phyloP scores from a whole-genome alignment of 805 yeast genomes.

The Kazachstania taianensis region DNA sequence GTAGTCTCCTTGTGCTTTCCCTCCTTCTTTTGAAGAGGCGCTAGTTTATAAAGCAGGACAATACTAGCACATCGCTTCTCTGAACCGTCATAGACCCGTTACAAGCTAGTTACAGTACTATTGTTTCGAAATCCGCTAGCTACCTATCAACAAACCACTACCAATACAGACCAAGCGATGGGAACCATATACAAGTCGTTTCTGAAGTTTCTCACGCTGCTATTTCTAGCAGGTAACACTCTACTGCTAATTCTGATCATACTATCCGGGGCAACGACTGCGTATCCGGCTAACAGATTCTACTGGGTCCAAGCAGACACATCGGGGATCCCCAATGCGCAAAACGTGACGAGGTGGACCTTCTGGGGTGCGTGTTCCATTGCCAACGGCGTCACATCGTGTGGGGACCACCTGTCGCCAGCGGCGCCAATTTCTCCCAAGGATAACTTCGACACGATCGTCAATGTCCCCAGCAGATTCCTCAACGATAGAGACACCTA shows the following conservation, averaged over 20 bases:
- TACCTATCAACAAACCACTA: background rate
- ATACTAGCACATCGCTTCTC: background rate
- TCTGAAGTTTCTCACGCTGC: conserved; percentile 14
- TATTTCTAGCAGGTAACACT: conserved; percentile 33
- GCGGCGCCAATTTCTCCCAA: conserved; percentile 67
- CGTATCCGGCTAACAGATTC: conserved; percentile 52
- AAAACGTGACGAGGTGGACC: conserved; percentile 58
- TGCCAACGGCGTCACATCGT: conserved; percentile 12
- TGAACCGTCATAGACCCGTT: background rate
- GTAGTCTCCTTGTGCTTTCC: no score
- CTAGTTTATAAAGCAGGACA: background rate
- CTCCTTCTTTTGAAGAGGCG: no score
- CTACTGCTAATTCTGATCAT: conserved; percentile 46
- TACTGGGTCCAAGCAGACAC: conserved; percentile 70
- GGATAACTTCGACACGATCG: conserved; percentile 54
- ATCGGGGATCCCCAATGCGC: conserved; percentile 39
- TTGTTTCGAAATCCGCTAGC: background rate
- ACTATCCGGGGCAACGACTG: conserved; percentile 51
- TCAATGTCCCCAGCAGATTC: conserved; percentile 45
- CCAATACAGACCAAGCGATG: background rate
- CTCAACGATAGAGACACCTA: conserved; percentile 43
- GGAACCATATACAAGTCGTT: conserved; percentile 5
- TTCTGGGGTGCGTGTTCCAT: conserved; percentile 63
- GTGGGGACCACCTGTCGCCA: conserved; percentile 37
- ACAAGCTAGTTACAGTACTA: background rate